Evolutionary conservation across 345 rosid genomes (phyloP), one percentile per base, ranked within the genome.

Genomic region (Viola odorata): DNA sequence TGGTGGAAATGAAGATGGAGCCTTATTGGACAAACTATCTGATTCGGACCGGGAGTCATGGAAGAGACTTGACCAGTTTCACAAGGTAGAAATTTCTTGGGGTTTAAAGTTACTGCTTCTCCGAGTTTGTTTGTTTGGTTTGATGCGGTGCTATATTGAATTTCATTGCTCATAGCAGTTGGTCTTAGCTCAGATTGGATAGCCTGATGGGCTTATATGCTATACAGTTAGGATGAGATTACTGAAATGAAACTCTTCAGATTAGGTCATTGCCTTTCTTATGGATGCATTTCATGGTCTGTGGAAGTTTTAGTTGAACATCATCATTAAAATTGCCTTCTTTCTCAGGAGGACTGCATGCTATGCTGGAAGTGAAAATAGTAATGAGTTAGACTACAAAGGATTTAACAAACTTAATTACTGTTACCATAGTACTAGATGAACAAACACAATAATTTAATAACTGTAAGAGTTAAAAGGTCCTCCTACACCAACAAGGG

Each of bases 141-240:
- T 23, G 32, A 23, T 23, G 32, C 32, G 1, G 32, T 23, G 32
- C 39, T 55, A 50, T 49, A 11, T 52, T 15, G 13, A 23, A 23
- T 58, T 0, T 60, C 40, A 15, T 45, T 54, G 48, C 41, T 42
- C 54, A 53, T 6, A 36, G 55, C 62, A 23, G 32, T 23, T 23
- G 32, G 32, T 23, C 32, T 23, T 23, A 2, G 32, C 55, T 50
- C 66, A 89, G 96, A 56, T 78, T 11, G 96, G 98, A 64, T 92
- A 85, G 68, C 89, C 92, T 17, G 96, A 87, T 41, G 96, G 98
- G 50, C 68, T 89, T 49, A 58, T 74, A 36, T 45, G 49, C n/a
- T 38, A 3, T 13, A 7, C 40, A 3, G 38, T 15, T 13, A 39
- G 41, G 41, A 40, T 0, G 8, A 45, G 39, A 7, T 7, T 23